Evolutionary conservation across 768 basidiomycete species (phyloP), one percentile per base, ranked within the genome.

Genomic region (Nevesoporus exiguus): DNA sequence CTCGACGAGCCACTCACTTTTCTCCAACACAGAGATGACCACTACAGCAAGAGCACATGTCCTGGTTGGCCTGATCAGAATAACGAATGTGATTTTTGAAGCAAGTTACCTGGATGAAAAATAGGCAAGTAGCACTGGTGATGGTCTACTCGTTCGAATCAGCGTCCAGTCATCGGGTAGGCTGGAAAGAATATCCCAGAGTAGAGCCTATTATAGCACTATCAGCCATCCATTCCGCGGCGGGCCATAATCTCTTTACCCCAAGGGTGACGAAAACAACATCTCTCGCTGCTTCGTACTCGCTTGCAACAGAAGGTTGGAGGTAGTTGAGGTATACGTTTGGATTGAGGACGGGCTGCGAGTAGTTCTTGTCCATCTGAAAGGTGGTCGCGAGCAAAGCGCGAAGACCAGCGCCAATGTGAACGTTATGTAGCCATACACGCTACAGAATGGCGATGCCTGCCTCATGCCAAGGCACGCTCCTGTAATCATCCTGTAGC

Each of bases 121-220:
- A 36, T 69, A 66, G 19, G 61, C 66, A 25, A 61, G 55, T 5
- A 69, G 19, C 24, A 61, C 57, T 3, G 57, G 48, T 3, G 62
- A 59, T 19, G 29, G 39, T 44, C 43, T 60, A 14, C 43, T 51
- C 14, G 57, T 61, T 45, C 49, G 57, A 30, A 61, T 57, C 4
- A 69, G 10, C 41, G 21, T 57, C 51, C 52, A 59, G 37, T 69
- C 68, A 3, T 44, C 22, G 10, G 54, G 61, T 22, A 68, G 8
- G 31, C 58, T 68, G 24, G 60, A 64, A 30, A 68, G 58, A 10
- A 66, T 65, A 24, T 66, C 65, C 62, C 66, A 68, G 21, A 48
- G 7, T 14, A 68, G 55, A 47, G 65, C 62, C 65, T 66, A 34
- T 29, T n/a, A 9, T 2, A 40, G 19, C 17, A 19, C 34, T 13